phyloP scores from a whole-genome alignment of 208 protist genomes.

The Spongospora subterranea region DNA sequence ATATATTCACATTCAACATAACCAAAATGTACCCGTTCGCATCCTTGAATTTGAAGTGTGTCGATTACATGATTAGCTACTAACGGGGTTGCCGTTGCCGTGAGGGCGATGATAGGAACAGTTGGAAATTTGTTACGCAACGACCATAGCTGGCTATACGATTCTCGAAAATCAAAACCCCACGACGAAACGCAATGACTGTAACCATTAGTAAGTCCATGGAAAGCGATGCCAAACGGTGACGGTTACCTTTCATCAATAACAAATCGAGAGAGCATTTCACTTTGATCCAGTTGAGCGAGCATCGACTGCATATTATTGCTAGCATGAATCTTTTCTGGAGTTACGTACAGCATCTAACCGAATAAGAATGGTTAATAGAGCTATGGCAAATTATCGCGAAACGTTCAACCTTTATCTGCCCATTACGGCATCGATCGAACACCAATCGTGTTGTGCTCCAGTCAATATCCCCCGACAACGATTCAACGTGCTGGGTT shows the following conservation, averaged over 20 bases:
- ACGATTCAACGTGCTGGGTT: background rate
- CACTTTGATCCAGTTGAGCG: background rate
- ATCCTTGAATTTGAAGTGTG: conserved; percentile 57
- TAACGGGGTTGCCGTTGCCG: conserved; percentile 74
- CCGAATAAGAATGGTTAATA: background rate
- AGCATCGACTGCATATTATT: background rate
- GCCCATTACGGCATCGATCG: background rate
- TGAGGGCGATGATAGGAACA: conserved; percentile 74
- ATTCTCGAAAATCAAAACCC: conserved; percentile 78
- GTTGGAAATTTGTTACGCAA: conserved; percentile 67
- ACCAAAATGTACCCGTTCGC: background rate
- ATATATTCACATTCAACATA: background rate
- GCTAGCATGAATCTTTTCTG: conserved; percentile 20
- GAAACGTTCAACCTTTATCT: conserved; percentile 19
- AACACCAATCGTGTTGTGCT: background rate
- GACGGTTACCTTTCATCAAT: conserved; percentile 75
- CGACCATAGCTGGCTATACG: conserved; percentile 47
- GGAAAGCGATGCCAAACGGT: background rate
- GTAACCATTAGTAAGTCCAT: background rate
- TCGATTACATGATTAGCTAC: conserved; percentile 67
- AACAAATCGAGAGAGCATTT: conserved; percentile 64
- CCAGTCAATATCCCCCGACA: conserved; percentile 17
- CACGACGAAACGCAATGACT: conserved; percentile 79
- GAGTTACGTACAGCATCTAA: conserved; percentile 50
- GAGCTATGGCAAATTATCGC: background rate